Percentiles rank a stretch among this genome's conserved stretches.
Conservation (phyloP, 2,329 filamentous ascomycete species). For the Grosmannia huntii region DNA sequence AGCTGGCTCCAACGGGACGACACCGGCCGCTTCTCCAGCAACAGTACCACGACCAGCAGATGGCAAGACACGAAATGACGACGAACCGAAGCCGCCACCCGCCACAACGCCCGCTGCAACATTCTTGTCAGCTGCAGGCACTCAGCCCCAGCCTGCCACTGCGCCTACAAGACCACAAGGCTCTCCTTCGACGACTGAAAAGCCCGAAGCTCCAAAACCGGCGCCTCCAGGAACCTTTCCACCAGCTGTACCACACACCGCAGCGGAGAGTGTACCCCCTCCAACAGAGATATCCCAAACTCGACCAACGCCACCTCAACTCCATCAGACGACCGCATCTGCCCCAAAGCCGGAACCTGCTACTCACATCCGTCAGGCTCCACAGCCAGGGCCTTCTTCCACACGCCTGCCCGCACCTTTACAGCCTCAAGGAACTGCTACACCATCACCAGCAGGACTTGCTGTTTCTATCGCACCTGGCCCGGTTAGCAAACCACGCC, state of each 20-base stretch:
- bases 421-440: not conserved
- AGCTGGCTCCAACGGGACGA: no score
- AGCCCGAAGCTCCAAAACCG: not conserved
- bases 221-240: not conserved
- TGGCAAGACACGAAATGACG: not conserved
- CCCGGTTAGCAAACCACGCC: not conserved
- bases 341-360: not conserved
- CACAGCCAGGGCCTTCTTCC: not conserved
- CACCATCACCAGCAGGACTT: not conserved
- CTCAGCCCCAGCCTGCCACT: not conserved
- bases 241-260: not conserved
- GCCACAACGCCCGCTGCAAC: not conserved
- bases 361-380: not conserved
- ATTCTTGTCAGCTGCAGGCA: not conserved
- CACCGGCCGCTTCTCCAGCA: not conserved
- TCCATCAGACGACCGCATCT: not conserved
- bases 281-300: not conserved
- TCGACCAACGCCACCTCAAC: not conserved
- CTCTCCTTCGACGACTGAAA: not conserved
- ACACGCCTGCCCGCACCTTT: not conserved
- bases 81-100: not conserved
- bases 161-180: not conserved
- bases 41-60: not conserved
- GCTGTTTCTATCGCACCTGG: not conserved
- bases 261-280: not conserved